phyloP scores from a whole-genome alignment of 2,329 filamentous ascomycete species.

The Coniochaeta prunicola region DNA sequence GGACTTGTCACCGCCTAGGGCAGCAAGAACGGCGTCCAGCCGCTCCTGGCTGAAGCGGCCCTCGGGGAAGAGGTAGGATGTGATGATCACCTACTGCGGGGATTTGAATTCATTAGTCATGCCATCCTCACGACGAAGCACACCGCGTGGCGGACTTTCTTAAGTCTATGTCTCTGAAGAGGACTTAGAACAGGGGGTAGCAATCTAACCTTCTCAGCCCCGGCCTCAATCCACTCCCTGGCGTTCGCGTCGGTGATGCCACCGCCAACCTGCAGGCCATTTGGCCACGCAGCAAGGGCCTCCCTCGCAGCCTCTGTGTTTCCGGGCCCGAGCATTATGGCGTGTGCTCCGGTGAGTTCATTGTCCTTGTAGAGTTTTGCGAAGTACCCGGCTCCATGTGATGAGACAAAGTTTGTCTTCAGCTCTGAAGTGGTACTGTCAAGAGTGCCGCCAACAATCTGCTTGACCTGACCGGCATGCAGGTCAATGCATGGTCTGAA shows the following conservation, averaged over 20 bases:
- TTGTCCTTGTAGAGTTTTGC: constrained; percentile 74
- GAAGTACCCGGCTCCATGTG: constrained; percentile 74
- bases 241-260: constrained; percentile 86
- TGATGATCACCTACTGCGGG: constrained; percentile 78
- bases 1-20: constrained; percentile 64
- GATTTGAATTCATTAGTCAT: not conserved
- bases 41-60: constrained; percentile 73
- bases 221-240: constrained; percentile 73
- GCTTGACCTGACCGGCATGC: constrained; percentile 95
- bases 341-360: constrained; percentile 71
- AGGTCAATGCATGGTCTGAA: constrained; percentile 97
- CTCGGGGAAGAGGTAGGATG: constrained; percentile 85
- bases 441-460: constrained; percentile 94
- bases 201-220: constrained; percentile 72
- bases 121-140: not conserved
- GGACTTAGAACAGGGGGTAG: not conserved
- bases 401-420: constrained; percentile 89
- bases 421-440: constrained; percentile 58
- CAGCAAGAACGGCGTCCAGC: constrained; percentile 64
- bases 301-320: constrained; percentile 76
- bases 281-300: constrained; percentile 71
- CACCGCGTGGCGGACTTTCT: no score
- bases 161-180: no score
- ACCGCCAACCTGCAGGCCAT: constrained; percentile 82
- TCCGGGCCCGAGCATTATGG: constrained; percentile 90